Percentiles rank a stretch among this genome's conserved stretches.
Evolutionary conservation across 2,329 filamentous ascomycete species (phyloP).

Genomic region (Ploettnerulaceae sp.): DNA sequence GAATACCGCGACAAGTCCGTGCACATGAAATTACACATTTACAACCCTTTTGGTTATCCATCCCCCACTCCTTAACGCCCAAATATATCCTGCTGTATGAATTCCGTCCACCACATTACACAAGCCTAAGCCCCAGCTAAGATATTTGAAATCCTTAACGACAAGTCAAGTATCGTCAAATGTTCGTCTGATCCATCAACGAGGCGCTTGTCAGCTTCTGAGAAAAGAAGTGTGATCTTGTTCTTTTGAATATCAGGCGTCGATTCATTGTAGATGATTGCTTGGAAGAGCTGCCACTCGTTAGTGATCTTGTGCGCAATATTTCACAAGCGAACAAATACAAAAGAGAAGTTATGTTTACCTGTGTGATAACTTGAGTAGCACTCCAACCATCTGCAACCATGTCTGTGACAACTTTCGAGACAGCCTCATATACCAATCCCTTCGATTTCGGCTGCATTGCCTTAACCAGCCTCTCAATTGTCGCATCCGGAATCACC

Average conservation of each 20-base stretch:
- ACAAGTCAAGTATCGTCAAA: slow-evolving; percentile 79
- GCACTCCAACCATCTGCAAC: slow-evolving; percentile 97
- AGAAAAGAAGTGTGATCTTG: slow-evolving; percentile 82
- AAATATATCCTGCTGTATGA: slow-evolving; percentile 14
- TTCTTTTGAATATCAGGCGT: slow-evolving; percentile 85
- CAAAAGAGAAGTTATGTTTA: too few species aligned
- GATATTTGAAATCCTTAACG: slow-evolving; percentile 73
- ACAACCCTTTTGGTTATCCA: not conserved
- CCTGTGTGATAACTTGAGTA: slow-evolving; percentile 77
- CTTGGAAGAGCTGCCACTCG: slow-evolving; percentile 69
- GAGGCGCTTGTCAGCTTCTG: slow-evolving; percentile 87
- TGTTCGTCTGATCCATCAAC: slow-evolving; percentile 96
- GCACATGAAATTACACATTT: too few species aligned
- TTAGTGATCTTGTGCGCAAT: too few species aligned
- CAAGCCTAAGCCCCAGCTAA: slow-evolving; percentile 38
- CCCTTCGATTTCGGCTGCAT: slow-evolving; percentile 67
- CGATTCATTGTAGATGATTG: slow-evolving; percentile 76
- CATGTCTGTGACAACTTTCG: slow-evolving; percentile 80
- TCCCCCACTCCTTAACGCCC: slow-evolving; percentile 13
- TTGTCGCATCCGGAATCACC: slow-evolving; percentile 74
- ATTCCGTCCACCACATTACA: not conserved
- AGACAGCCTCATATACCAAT: slow-evolving; percentile 66
- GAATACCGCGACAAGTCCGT: too few species aligned
- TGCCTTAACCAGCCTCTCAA: slow-evolving; percentile 65
- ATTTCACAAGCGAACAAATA: too few species aligned